Evolutionary conservation across 306 rosid genomes (phyloP).

Genomic region (Betula pendula): DNA sequence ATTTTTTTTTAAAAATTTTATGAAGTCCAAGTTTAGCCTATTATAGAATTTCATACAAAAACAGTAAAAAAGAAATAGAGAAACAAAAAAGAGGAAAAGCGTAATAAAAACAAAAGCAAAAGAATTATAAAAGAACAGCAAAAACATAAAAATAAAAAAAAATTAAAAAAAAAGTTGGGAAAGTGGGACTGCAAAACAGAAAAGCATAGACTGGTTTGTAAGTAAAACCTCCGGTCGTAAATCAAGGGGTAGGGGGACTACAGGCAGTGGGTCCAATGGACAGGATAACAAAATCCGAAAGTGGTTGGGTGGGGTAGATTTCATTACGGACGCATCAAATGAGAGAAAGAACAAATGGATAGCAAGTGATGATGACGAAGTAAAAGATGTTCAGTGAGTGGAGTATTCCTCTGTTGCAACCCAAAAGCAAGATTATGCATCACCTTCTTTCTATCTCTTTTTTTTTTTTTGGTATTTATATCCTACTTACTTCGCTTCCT

Average conservation of each 20-base stretch:
- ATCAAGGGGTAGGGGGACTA: not conserved
- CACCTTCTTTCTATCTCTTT: too few species aligned
- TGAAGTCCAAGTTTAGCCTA: too few species aligned
- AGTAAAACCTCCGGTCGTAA: not conserved
- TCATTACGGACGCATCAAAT: not conserved
- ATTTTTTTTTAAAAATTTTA: too few species aligned
- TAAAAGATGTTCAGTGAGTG: not conserved
- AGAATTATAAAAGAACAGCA: not conserved
- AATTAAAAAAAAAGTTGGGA: not conserved
- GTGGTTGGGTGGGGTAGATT: slow-evolving; percentile 35
- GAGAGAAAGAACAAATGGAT: not conserved
- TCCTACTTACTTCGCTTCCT: too few species aligned
- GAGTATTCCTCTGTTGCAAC: not conserved
- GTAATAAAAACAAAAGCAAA: too few species aligned
- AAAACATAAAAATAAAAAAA: not conserved
- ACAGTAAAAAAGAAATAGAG: too few species aligned
- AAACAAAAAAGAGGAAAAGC: too few species aligned
- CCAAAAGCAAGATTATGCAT: not conserved
- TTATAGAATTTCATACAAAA: too few species aligned
- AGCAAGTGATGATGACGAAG: not conserved
- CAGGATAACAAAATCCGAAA: slow-evolving; percentile 10
- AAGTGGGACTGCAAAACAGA: not conserved
- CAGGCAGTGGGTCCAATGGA: slow-evolving; percentile 10
- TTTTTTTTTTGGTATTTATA: too few species aligned
- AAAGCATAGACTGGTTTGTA: not conserved